Evolutionary conservation across 2,329 filamentous ascomycete genomes (phyloP).

Genomic region (Talaromyces sp.): DNA sequence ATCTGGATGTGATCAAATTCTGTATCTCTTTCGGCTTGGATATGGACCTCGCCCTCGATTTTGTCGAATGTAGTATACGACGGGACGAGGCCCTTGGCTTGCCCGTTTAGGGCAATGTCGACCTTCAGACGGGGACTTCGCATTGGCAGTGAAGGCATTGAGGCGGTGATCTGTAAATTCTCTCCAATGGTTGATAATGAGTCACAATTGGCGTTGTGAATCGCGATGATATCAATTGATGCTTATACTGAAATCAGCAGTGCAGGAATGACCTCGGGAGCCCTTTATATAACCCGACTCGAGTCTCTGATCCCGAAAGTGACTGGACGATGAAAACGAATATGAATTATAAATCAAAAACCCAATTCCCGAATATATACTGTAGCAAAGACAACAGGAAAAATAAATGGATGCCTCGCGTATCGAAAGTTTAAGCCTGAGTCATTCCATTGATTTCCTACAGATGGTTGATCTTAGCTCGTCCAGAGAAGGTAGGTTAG

Average conservation of each 20-base stretch:
- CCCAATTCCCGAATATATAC: background rate
- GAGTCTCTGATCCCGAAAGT: background rate
- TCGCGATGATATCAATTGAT: too few relatives aligned
- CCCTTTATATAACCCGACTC: too few relatives aligned
- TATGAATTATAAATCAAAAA: background rate
- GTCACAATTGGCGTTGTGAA: too few relatives aligned
- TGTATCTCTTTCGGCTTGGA: slow-evolving; percentile 49
- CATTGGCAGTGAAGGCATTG: slow-evolving; percentile 25
- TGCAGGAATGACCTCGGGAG: too few relatives aligned
- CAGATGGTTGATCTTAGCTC: background rate
- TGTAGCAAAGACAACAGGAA: background rate
- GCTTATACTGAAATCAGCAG: too few relatives aligned
- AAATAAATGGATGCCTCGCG: background rate
- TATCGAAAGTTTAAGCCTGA: slow-evolving; percentile 6
- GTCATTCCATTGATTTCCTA: background rate
- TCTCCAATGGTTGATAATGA: too few relatives aligned
- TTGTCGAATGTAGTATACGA: slow-evolving; percentile 55
- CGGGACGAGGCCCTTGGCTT: slow-evolving; percentile 35
- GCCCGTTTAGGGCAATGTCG: slow-evolving; percentile 26
- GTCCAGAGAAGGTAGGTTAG: too few relatives aligned
- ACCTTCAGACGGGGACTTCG: slow-evolving; percentile 26
- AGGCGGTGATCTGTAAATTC: background rate
- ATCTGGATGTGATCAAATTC: slow-evolving; percentile 56
- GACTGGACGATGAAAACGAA: background rate
- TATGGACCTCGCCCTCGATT: slow-evolving; percentile 50